These are phyloP conservation scores for Phytophthora pistaciae DNA, from an alignment of 352 stramenopile species.

Conservation along the genomic window DNA sequence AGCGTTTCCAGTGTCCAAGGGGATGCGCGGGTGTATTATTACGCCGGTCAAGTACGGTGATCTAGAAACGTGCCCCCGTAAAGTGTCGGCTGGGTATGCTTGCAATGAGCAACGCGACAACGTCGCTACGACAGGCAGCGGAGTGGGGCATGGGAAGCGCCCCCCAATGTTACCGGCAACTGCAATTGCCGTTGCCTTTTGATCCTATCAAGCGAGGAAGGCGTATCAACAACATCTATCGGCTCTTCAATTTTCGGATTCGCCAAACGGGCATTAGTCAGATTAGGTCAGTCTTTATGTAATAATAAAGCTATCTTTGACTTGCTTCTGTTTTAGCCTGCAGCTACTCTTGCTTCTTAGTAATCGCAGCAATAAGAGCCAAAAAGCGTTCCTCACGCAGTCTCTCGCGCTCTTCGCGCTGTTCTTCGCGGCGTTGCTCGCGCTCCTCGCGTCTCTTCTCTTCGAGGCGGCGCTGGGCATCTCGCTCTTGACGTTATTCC, in stretches of 20 bases:
- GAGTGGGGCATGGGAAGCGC: background rate
- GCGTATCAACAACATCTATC: conserved; percentile 6
- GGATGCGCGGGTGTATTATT: background rate
- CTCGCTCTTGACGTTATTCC: background rate
- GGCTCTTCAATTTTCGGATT: conserved; percentile 5
- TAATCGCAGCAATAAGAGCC: background rate
- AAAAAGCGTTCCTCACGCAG: background rate
- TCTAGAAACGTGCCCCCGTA: background rate
- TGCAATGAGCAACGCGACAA: conserved; percentile 7
- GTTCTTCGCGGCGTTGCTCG: background rate
- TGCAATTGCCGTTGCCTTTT: background rate
- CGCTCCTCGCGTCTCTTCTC: background rate
- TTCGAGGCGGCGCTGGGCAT: background rate
- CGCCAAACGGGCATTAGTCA: conserved; percentile 8
- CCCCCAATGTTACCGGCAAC: background rate
- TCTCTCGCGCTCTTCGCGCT: background rate
- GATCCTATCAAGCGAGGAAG: background rate
- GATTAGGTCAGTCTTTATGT: conserved; percentile 10
- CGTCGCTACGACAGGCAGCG: conserved; percentile 2
- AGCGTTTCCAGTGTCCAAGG: conserved; percentile 4
- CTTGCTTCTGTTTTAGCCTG: background rate
- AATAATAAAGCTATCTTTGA: background rate
- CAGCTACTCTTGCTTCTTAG: conserved; percentile 1
- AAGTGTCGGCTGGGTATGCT: background rate
- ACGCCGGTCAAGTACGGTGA: conserved; percentile 4